Base-by-base conservation (phyloP, 2,329 filamentous ascomycete species). In the Fusarium agapanthi region DNA sequence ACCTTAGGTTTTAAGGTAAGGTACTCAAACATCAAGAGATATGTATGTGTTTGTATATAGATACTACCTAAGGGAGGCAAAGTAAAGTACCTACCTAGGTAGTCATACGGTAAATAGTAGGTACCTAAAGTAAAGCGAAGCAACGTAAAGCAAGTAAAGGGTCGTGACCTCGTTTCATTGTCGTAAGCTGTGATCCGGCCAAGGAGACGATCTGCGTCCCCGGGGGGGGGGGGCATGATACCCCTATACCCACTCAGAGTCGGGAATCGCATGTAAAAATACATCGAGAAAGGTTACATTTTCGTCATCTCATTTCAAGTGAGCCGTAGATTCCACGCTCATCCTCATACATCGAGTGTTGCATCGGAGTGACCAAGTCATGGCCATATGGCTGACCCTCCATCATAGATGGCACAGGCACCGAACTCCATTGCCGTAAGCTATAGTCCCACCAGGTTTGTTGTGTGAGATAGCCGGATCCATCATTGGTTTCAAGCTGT, bases 111-210 rank as follows among this genome's bases (percentile, higher is more conserved):
- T 54, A 51, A 35, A 41, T 40, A 45, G 22, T 40, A 50, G 45
- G 22, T n/a, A 32, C 45, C 28, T 24, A 18, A 55, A 55, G 48
- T 61, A 61, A 28, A 24, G 30, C 15, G 30, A 51, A 51, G 30
- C n/a, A 51, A 34, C 16, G 30, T 41, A 32, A 26, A 63, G 43
- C 43, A 44, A 34, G 53, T 59, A 56, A 67, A 56, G 51, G 44
- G 55, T 70, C 66, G 62, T 72, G 57, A 41, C 65, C 56, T 73
- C 65, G 56, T 70, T 61, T 65, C 55, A 62, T 66, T 73, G 61
- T 72, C 71, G 65, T 62, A 72, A 73, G 65, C 54, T 66, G 69
- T 73, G 62, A 48, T 73, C 62, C 50, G 68, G 61, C 50, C 41
- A 18, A 60, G 47, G 58, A 50, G 53, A 73, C 58, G 66, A 53